Percentiles rank a stretch among this genome's conserved stretches.
These are phyloP conservation scores for Lactarius quietus DNA, from an alignment of 768 basidiomycete genomes.

Conservation along the genomic window DNA sequence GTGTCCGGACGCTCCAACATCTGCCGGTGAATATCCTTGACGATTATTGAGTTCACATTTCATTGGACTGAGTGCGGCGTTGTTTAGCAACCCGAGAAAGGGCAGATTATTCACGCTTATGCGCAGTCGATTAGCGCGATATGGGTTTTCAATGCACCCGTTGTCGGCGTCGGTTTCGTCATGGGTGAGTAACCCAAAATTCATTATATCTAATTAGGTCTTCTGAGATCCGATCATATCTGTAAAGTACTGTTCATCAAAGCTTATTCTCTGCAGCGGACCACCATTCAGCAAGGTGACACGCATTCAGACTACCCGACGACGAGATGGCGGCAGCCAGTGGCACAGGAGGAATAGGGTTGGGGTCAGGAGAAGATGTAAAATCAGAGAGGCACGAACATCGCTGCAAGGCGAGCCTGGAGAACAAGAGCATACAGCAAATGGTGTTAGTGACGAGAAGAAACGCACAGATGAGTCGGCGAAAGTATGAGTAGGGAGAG, in stretches of 20 bases:
- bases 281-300: conserved; percentile 6
- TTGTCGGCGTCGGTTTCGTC: conserved; percentile 35
- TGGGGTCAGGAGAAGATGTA: no score
- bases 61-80: neutral
- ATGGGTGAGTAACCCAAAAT: conserved; percentile 27
- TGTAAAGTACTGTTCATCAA: conserved; percentile 34
- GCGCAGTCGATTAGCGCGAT: conserved; percentile 37
- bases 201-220: neutral
- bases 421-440: no score
- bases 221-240: neutral
- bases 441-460: neutral
- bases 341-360: no score
- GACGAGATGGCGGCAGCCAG: conserved; percentile 21
- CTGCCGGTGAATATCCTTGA: conserved; percentile 25
- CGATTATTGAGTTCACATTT: neutral
- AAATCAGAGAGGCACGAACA: neutral
- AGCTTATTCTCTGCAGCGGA: conserved; percentile 36
- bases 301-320: conserved; percentile 26
- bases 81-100: conserved; percentile 29
- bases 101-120: conserved; percentile 38
- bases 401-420: no score
- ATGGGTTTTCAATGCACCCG: conserved; percentile 38
- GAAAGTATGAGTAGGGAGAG: conserved; percentile 1
- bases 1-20: conserved; percentile 30
- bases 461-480: no score